Evolutionary conservation across 257 asterid species (phyloP).

Genomic region (Scutellaria minor): DNA sequence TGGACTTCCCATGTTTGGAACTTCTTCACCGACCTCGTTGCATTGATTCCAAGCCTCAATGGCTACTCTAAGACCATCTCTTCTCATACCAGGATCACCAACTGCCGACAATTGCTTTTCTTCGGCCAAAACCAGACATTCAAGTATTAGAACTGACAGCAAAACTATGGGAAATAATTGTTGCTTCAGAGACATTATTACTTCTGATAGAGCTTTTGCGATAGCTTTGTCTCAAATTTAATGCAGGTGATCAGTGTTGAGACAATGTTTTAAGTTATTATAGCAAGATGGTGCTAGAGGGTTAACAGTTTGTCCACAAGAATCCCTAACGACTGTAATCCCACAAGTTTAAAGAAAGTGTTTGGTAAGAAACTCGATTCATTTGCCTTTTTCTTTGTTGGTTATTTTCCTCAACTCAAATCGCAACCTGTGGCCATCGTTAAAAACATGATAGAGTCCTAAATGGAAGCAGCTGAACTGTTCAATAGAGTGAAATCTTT

Average conservation of each 20-base stretch:
- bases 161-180: slow-evolving; percentile 13
- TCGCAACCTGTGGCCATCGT: no score
- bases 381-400: neutral
- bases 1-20: slow-evolving; percentile 67
- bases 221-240: neutral
- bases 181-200: slow-evolving; percentile 22
- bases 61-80: slow-evolving; percentile 61
- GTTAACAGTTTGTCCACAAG: slow-evolving; percentile 26
- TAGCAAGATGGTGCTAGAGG: neutral
- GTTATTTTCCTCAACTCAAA: no score
- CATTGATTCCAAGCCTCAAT: slow-evolving; percentile 77
- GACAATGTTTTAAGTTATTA: neutral
- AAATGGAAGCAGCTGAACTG: no score
- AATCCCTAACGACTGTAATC: neutral
- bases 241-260: neutral
- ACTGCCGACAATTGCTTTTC: slow-evolving; percentile 43
- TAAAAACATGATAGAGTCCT: no score
- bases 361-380: slow-evolving; percentile 29
- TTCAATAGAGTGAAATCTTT: no score
- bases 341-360: neutral
- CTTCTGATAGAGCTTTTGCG: neutral
- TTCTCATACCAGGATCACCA: slow-evolving; percentile 73
- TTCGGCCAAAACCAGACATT: neutral
- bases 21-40: slow-evolving; percentile 65
- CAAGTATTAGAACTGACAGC: neutral